phyloP scores from a whole-genome alignment of 495 filamentous ascomycete species.

The Penicillium subrubescens region DNA sequence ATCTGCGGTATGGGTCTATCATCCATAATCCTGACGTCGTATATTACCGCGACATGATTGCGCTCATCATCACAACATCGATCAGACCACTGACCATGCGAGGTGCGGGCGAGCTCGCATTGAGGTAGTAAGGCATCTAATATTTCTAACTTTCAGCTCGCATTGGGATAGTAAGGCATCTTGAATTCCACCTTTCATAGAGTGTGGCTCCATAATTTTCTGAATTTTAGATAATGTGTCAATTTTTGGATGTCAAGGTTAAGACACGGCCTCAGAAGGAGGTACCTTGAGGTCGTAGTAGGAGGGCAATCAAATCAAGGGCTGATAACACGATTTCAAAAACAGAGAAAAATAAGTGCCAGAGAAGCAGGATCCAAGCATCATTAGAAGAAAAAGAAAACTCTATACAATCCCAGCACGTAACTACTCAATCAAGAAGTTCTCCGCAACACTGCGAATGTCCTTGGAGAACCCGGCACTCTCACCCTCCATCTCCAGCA shows the following conservation, averaged over 20 bases:
- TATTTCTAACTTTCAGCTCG: too few relatives aligned
- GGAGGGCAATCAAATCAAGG: constrained; percentile 21
- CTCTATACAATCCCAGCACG: constrained; percentile 40
- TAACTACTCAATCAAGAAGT: constrained; percentile 74
- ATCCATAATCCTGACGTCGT: constrained; percentile 31
- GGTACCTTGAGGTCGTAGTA: background rate
- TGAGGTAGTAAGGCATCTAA: background rate
- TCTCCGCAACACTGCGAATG: constrained; percentile 79
- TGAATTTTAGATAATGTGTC: constrained; percentile 14
- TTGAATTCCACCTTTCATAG: background rate
- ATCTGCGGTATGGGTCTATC: background rate
- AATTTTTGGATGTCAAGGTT: constrained; percentile 21
- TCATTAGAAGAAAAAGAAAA: constrained; percentile 40
- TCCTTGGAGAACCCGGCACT: constrained; percentile 87
- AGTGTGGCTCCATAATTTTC: background rate
- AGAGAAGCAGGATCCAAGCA: constrained; percentile 33
- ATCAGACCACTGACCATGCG: background rate
- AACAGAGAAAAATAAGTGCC: constrained; percentile 20
- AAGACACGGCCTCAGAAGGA: constrained; percentile 12
- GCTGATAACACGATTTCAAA: constrained; percentile 29
- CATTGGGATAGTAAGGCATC: background rate
- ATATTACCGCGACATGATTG: constrained; percentile 28
- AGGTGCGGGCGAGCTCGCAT: background rate
- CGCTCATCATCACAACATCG: constrained; percentile 4
- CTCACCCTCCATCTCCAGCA: constrained; percentile 76